Evolutionary conservation across 2,329 filamentous ascomycete species (phyloP).

Genomic region (Westerdykella aurantiaca): DNA sequence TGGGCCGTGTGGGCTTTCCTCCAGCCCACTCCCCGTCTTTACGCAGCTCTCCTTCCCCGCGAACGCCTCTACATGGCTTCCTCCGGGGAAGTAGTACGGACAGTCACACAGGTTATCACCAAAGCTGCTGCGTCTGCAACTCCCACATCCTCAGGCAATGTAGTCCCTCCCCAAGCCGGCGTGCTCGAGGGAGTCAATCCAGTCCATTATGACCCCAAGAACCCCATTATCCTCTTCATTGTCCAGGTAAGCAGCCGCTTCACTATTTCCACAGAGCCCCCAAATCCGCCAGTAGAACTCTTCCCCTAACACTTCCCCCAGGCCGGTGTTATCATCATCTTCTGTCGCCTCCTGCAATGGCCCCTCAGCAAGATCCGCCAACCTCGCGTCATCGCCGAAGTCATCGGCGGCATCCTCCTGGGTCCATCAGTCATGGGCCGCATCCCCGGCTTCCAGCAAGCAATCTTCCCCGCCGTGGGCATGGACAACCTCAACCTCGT

Average conservation of each 20-base stretch:
- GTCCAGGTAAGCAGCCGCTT: conserved; percentile 53
- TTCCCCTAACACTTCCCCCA: conserved; percentile 52
- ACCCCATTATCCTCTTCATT: conserved; percentile 71
- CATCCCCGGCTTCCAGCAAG: conserved; percentile 68
- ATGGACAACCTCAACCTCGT: conserved; percentile 71
- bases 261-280: conserved; percentile 61
- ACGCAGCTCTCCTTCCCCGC: background rate
- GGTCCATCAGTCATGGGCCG: conserved; percentile 85
- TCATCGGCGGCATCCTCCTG: conserved; percentile 76
- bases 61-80: conserved; percentile 17
- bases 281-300: conserved; percentile 64
- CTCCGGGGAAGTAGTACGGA: conserved; percentile 1
- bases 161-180: conserved; percentile 54
- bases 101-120: conserved; percentile 7
- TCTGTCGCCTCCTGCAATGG: conserved; percentile 69
- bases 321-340: conserved; percentile 67
- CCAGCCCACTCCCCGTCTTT: too few species aligned
- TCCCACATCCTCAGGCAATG: conserved; percentile 15
- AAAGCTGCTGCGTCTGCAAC: conserved; percentile 10
- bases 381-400: conserved; percentile 77
- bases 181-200: conserved; percentile 68
- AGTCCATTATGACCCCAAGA: conserved; percentile 60
- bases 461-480: conserved; percentile 71
- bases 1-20: too few species aligned
- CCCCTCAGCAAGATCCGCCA: conserved; percentile 72